phyloP scores from a whole-genome alignment of 1,139 yeast species.

The Sporopachydermia cereana region DNA sequence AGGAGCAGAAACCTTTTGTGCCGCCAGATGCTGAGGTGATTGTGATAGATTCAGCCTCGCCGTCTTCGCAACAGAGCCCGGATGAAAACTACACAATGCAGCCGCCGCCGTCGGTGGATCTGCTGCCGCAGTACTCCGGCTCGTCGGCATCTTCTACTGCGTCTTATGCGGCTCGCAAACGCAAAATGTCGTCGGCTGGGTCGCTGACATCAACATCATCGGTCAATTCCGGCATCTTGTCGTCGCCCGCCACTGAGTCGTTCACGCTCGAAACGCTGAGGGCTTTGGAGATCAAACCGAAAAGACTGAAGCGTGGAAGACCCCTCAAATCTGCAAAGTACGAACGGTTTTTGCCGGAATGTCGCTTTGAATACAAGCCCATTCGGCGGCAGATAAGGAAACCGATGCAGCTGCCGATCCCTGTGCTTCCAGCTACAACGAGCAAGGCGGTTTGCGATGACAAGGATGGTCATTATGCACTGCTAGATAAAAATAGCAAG shows the following conservation, averaged over 20 bases:
- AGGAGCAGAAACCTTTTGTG: neutral
- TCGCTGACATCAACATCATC: neutral
- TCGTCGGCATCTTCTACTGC: neutral
- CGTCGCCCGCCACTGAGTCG: neutral
- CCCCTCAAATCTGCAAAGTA: neutral
- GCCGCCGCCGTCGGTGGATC: constrained; percentile 1
- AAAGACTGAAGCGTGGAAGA: neutral
- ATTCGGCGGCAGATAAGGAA: constrained; percentile 2
- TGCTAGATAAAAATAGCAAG: constrained; percentile 22
- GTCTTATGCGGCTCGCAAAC: constrained; percentile 1
- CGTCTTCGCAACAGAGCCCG: neutral
- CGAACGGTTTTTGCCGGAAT: neutral
- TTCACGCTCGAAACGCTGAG: neutral
- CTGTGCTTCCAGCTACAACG: neutral
- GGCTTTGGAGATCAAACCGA: neutral
- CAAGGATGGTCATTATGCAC: constrained; percentile 64
- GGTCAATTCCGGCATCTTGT: neutral
- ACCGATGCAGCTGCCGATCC: constrained; percentile 5
- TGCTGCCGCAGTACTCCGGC: neutral
- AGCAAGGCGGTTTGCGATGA: constrained; percentile 31
- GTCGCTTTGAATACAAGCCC: neutral
- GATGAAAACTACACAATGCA: constrained; percentile 5
- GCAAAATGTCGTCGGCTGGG: constrained; percentile 3
- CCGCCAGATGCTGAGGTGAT: neutral
- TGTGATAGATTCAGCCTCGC: constrained; percentile 1